Base-by-base conservation (phyloP, 768 basidiomycete species). In the Leucocoprinus leucothites region DNA sequence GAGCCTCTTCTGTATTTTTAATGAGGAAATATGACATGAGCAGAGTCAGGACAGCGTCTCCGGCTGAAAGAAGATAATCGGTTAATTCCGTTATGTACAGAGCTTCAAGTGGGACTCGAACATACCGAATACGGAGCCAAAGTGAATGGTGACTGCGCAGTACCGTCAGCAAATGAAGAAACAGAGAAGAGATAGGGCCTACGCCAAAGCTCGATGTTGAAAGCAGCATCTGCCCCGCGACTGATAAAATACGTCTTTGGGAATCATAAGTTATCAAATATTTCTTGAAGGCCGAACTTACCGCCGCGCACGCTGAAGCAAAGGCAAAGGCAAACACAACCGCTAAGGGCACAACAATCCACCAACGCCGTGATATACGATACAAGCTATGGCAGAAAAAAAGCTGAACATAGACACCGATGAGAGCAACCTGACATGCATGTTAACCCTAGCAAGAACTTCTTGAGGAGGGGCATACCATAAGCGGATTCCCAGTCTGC, bases 301-400 rank as follows among this genome's bases (percentile, higher is more conserved):
- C 70, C 41, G 59, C 69, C 11, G 66, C 31, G 16, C 59, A 63
- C 18, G 67, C 60, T 2, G 69, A 58, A 24, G 67, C 34, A 41
- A 65, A 69, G 4, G 65, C 68, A 48, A 71, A 69, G 5, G 62
- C 11, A 19, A 70, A 61, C 14, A 70, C 21, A 1, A 57, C 6
- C 1, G 42, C 58, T 2, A 72, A 45, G 4, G 67, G 65, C 2
- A 44, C 55, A 31, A 68, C 63, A 22, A 67, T 59, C 49, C 54
- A 66, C 50, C 51, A 52, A 7, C 55, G 61, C 18, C 57, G 60
- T 2, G 70, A 68, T 21, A 71, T 65, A 21, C 59, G 57, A 52
- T 58, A 70, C 22, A 72, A 64, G 9, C 71, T 66, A 44, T 63
- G 63, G 42, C 63, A 65, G 53, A 69, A 72, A 56, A 65, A 72